Conservation (phyloP, 2,329 filamentous ascomycete genomes). For the Pseudogymnoascus sp. region DNA sequence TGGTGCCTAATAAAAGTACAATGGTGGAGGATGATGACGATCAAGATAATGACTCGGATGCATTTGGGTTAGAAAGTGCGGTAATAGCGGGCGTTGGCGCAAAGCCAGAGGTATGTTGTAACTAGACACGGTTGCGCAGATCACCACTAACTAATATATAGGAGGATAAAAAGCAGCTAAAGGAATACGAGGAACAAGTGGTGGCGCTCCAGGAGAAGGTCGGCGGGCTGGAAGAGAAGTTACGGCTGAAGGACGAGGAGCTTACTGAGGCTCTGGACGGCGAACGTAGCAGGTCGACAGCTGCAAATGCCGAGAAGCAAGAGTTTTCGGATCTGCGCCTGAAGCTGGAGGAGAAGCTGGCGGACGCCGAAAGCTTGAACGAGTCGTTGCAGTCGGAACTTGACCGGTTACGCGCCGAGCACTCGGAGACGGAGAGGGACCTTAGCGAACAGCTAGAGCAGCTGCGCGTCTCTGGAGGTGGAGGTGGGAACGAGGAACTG, state of each 20-base stretch:
- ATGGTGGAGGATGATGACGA: constrained; percentile 95
- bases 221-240: constrained; percentile 57
- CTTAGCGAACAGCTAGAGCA: constrained; percentile 58
- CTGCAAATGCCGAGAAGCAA: constrained; percentile 55
- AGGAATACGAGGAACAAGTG: constrained; percentile 75
- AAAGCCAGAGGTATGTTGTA: constrained; percentile 33
- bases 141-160: constrained; percentile 29
- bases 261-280: constrained; percentile 51
- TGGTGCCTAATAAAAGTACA: constrained; percentile 94
- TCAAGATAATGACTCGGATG: constrained; percentile 64
- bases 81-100: constrained; percentile 32
- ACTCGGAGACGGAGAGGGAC: constrained; percentile 53
- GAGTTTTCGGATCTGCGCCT: constrained; percentile 61
- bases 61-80: constrained; percentile 50
- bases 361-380: constrained; percentile 68
- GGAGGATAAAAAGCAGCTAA: constrained; percentile 63
- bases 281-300: constrained; percentile 46
- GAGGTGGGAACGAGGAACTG: constrained; percentile 42
- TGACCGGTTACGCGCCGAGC: constrained; percentile 62
- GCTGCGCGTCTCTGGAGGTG: constrained; percentile 31
- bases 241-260: constrained; percentile 67
- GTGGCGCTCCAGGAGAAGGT: constrained; percentile 67
- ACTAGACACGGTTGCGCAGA: not conserved
- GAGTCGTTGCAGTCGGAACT: constrained; percentile 73
- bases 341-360: constrained; percentile 64